Evolutionary conservation across 129 eudicot species (phyloP), one percentile per base, ranked within the genome.

Genomic region (Tanacetum coccineum): DNA sequence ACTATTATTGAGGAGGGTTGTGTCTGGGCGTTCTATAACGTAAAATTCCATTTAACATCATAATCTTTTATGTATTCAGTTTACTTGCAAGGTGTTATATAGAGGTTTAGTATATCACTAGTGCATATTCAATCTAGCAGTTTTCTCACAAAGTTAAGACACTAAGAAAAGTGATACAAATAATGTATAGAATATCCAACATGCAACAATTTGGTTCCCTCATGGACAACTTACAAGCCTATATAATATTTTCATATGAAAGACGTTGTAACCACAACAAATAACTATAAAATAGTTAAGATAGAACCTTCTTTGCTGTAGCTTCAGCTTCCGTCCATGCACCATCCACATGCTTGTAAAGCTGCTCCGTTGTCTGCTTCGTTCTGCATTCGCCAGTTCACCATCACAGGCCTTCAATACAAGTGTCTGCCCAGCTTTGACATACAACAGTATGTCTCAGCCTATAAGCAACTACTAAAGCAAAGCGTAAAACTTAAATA

Each of bases 361-460:
- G 96, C 87, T 88, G 89, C 89, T 88, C 96, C 26, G 96, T 83
- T 74, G 89, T 85, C 95, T 88, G 95, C 95, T 92, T 92, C 73
- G 94, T 82, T 92, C 98, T 92, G 96, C 96, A 92, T 83, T 83
- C 80, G 87, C 82, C 76, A 85, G 81, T 85, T 85, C 96, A 85
- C 86, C 87, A 87, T 91, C 94, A 87, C 88, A 91, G 95, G 80
- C 82, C 83, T 83, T 81, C 84, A 79, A 53, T 87, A 75, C 80
- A 84, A 76, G 79, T 74, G 70, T 85, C 96, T 90, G 92, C 93
- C 81, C 97, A 91, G 97, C 95, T 81, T 87, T 87, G 97, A 91
- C 96, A 91, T 91, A 91, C 97, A 85, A 85, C 71, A 54, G 97
- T 91, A 91, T 87, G 97, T 83, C 96, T 87, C 87, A 91, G 96